Percentiles rank a stretch among this genome's conserved stretches.
phyloP scores from a whole-genome alignment of 1,139 yeast genomes.

The Torulaspora globosa region DNA sequence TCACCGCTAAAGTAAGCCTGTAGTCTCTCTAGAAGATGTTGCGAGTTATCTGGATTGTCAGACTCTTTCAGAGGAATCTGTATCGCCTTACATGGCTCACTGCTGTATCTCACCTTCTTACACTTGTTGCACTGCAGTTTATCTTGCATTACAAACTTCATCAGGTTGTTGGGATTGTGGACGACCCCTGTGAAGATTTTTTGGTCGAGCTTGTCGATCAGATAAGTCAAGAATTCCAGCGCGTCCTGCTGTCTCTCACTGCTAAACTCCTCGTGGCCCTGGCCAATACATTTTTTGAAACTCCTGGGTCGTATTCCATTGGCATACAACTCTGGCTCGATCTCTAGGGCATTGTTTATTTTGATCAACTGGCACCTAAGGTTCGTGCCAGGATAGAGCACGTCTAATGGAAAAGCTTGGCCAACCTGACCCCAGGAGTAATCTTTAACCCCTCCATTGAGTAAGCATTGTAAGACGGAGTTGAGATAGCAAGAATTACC shows the following conservation, averaged over 20 bases:
- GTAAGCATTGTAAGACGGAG: conserved; percentile 72
- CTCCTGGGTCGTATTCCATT: conserved; percentile 72
- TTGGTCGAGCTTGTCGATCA: conserved; percentile 58
- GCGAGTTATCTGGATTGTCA: conserved; percentile 35
- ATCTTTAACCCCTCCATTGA: conserved; percentile 37
- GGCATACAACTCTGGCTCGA: conserved; percentile 58
- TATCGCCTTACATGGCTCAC: conserved; percentile 62
- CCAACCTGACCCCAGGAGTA: conserved; percentile 28
- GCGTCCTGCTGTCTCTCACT: conserved; percentile 94
- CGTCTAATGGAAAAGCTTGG: conserved; percentile 34
- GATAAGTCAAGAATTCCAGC: conserved; percentile 73
- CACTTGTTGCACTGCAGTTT: conserved; percentile 64
- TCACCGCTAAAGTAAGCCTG: conserved; percentile 48
- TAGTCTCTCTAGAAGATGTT: conserved; percentile 52
- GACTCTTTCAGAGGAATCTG: conserved; percentile 55
- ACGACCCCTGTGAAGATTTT: conserved; percentile 34
- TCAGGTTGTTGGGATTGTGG: conserved; percentile 47
- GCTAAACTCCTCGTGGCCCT: conserved; percentile 73
- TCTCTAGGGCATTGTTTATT: conserved; percentile 70
- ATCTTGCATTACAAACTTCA: conserved; percentile 63
- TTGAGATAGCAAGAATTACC: conserved; percentile 93
- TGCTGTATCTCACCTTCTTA: conserved; percentile 53
- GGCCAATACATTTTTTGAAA: conserved; percentile 73
- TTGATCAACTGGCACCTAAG: conserved; percentile 70
- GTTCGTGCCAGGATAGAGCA: conserved; percentile 58